Evolutionary conservation across 805 yeast genomes (phyloP), one percentile per base, ranked within the genome.

Genomic region (Pichia heedii): DNA sequence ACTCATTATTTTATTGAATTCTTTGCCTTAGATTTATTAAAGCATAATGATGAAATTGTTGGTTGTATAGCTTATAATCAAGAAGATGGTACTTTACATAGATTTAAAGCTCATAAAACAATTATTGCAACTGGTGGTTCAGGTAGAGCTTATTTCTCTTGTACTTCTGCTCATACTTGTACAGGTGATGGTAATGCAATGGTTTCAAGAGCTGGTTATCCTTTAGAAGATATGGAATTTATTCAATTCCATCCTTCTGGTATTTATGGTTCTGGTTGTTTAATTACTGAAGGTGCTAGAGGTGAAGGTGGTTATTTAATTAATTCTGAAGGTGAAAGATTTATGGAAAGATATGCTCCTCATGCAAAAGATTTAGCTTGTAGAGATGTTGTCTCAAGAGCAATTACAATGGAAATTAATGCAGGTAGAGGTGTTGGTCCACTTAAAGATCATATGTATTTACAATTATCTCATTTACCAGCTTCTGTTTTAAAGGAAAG

Each of bases 351-450:
- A 69, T 90, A 90, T 63, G 98, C 98, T 45, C 98, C 98, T 53
- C 84, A 89, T 43, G 97, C 97, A 54, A 93, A 90, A 74, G 98
- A 90, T 71, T 76, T 90, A 67, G 98, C 98, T 46, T 88, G 95
- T 50, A 84, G 98, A 75, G 98, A 90, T 66, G 97, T 90, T 50
- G 98, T 90, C 44, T 88, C 97, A 33, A 81, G 98, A 70, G 95
- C 98, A 55, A 93, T 90, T 69, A 90, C 98, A 48, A 79, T 93
- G 88, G 98, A 90, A 73, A 90, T 90, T 63, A 86, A 95, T 64
- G 97, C 86, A 56, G 97, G 97, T 59, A 85, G 98, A 71, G 98
- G 98, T 79, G 97, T 90, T 48, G 98, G 98, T 58, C 88, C 94
- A 58, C 76, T 76, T 59, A 85, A 84, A 70, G 98, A 90, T 69